phyloP scores from a whole-genome alignment of 2,329 filamentous ascomycete genomes.

The Fusarium sulawesiense region DNA sequence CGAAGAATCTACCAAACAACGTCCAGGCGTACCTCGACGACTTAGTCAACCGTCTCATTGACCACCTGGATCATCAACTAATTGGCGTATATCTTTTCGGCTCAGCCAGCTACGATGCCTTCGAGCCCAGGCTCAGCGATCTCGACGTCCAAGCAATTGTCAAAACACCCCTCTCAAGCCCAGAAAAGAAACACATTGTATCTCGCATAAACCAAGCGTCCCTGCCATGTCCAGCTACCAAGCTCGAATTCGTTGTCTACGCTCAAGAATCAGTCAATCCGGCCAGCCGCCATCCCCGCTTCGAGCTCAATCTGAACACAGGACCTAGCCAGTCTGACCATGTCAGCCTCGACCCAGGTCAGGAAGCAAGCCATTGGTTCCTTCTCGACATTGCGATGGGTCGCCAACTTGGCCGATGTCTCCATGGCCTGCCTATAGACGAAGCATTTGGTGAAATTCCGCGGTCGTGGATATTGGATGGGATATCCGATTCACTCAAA shows the following conservation, averaged over 20 bases:
- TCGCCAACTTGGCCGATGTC: background rate
- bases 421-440: background rate
- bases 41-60: background rate
- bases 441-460: background rate
- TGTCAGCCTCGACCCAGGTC: conserved; percentile 4
- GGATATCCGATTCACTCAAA: conserved; percentile 3
- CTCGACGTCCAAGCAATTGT: conserved; percentile 16
- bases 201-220: background rate
- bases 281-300: background rate
- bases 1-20: background rate
- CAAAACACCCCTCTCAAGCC: background rate
- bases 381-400: conserved; percentile 21
- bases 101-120: conserved; percentile 21
- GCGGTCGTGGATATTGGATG: background rate
- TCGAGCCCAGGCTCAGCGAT: conserved; percentile 12
- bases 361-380: conserved; percentile 25
- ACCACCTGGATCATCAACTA: background rate
- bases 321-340: conserved; percentile 8
- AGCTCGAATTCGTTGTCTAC: conserved; percentile 25
- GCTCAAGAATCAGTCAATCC: background rate
- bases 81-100: conserved; percentile 24
- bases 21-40: background rate
- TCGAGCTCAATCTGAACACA: conserved; percentile 28
- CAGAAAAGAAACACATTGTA: background rate
- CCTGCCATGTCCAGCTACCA: conserved; percentile 7